Base-by-base conservation (phyloP, 192 early-diverging fungal species). In the Backusella australiensis region DNA sequence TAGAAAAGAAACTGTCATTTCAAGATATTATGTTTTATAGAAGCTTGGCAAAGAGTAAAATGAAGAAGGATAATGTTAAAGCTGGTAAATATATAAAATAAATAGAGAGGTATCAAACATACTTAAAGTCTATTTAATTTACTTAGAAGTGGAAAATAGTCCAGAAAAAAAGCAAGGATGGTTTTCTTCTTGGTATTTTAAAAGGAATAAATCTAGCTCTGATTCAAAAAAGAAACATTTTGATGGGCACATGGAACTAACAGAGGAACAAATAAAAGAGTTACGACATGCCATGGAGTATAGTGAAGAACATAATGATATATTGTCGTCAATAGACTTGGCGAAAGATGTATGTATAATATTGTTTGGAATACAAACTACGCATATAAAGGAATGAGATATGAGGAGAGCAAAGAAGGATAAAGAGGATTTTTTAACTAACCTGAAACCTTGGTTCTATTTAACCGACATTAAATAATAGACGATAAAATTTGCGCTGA, bases 221-320 rank as follows among this genome's bases (percentile, higher is more conserved):
- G 46, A 6, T 6, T 49, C 46, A 49, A 49, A 49, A 49, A 17
- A 49, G 19, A 0, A 53, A 23, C 23, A 59, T 59, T 11, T 8
- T 59, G 23, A 9, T 26, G 53, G 17, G 6, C 56, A 53, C 17
- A 21, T 84, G 69, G 78, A 72, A 14, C 29, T 94, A 29, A 88
- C 90, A 23, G 92, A 92, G 66, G 87, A 91, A 65, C 91, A 96
- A 73, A 88, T 91, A 53, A 87, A 91, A 68, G 86, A 93, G 77
- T 81, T 96, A 29, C 93, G 91, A 80, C 91, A 94, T 4, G 90
- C 91, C 5, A 96, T 96, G 69, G 93, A 94, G 72, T 94, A 88
- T 75, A 88, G 93, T 78, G 93, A 93, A 69, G 83, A 88, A 1
- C 74, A 88, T 2, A 81, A 89, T 0, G 84, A 88, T 0, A 75